These are phyloP conservation scores for Rhizopogon vulgaris DNA, from an alignment of 768 basidiomycete species.

Conservation along the genomic window DNA sequence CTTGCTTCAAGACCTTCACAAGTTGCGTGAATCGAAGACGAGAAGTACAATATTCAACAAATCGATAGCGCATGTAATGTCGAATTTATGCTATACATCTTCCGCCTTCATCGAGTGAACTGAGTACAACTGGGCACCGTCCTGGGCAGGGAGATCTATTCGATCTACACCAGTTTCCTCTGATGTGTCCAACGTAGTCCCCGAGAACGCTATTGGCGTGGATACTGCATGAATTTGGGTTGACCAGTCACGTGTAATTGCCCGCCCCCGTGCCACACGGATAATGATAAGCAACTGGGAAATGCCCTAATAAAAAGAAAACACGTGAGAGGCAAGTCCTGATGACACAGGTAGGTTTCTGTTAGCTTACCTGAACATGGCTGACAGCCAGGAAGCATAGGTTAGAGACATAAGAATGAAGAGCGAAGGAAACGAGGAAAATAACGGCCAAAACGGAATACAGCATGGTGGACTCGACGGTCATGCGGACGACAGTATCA, in stretches of 20 bases:
- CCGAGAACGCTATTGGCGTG: not conserved
- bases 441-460: constrained; percentile 16
- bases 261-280: constrained; percentile 26
- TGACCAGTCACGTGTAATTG: constrained; percentile 6
- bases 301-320: constrained; percentile 20
- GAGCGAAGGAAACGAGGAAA: constrained; percentile 20
- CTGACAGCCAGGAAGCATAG: too few relatives aligned
- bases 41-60: too few relatives aligned
- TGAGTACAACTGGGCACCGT: not conserved
- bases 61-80: not conserved
- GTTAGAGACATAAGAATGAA: too few relatives aligned
- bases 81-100: not conserved
- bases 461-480: constrained; percentile 23
- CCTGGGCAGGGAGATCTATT: not conserved
- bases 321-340: not conserved
- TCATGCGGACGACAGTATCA: constrained; percentile 19
- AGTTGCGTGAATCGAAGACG: too few relatives aligned
- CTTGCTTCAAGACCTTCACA: too few relatives aligned
- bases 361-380: not conserved
- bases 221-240: not conserved
- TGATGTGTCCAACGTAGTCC: not conserved
- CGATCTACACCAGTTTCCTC: not conserved
- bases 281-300: constrained; percentile 29
- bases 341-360: not conserved
- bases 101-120: too few relatives aligned